Evolutionary conservation across 192 early-diverging fungal species (phyloP).

Genomic region (Coemansia sp.): DNA sequence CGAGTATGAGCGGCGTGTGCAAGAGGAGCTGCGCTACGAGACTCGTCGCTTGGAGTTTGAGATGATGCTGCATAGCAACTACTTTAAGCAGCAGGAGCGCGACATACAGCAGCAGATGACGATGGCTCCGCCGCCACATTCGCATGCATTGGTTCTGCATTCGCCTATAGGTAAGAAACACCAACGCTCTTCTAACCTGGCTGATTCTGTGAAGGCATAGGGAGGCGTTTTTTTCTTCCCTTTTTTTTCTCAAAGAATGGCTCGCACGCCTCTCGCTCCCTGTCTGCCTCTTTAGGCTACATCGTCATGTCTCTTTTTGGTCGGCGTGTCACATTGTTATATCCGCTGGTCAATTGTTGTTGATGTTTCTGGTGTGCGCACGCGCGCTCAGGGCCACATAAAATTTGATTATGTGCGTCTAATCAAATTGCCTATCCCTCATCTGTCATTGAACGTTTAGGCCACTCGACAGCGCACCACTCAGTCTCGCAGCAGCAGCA

Average conservation of each 20-base stretch:
- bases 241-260: not conserved
- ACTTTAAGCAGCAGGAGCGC: slow-evolving; percentile 48
- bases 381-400: too few species aligned
- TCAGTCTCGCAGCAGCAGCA: not conserved
- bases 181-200: too few species aligned
- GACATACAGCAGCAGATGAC: slow-evolving; percentile 25
- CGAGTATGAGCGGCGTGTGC: slow-evolving; percentile 44
- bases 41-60: slow-evolving; percentile 49
- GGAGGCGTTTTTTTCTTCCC: too few species aligned
- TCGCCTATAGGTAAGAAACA: slow-evolving; percentile 42
- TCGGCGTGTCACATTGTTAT: not conserved
- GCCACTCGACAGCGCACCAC: not conserved
- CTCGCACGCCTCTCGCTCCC: slow-evolving; percentile 3
- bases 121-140: slow-evolving; percentile 23
- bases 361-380: too few species aligned
- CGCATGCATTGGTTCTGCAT: slow-evolving; percentile 36
- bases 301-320: not conserved
- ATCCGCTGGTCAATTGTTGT: not conserved
- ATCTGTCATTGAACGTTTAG: not conserved
- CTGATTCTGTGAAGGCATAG: slow-evolving; percentile 9
- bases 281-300: not conserved
- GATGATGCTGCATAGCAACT: slow-evolving; percentile 46
- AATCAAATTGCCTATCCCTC: not conserved
- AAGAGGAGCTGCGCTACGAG: slow-evolving; percentile 50
- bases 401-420: not conserved